Base-by-base conservation (phyloP, 2,329 filamentous ascomycete species). In the Venturia pyrina region DNA sequence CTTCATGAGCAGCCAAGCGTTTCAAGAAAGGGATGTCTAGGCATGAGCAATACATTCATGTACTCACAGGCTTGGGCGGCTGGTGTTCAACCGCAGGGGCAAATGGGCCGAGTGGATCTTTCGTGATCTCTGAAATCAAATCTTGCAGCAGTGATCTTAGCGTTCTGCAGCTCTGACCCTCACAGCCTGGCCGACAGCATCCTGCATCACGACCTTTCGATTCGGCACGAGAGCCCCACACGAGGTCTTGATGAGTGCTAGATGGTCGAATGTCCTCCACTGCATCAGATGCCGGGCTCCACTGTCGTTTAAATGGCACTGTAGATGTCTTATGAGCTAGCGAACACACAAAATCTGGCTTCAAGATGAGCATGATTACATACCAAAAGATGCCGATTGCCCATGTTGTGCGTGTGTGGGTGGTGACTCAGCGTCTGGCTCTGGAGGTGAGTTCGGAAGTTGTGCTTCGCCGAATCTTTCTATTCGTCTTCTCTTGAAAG, bases 101-200 rank as follows among this genome's bases (percentile, higher is more conserved):
- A 21, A 24, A 34, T 24, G 63, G 53, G 50, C 21, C 48, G 21
- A 56, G 46, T 19, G 63, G 63, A 32, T 65, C 63, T 21, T 48
- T 48, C 19, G 53, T 46, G 32, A 65, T 59, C 50, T 65, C 63
- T 28, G 63, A 53, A 17, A 65, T 50, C 17, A 65, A 34, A 37
- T 65, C 48, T 34, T 65, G 63, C 24, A 59, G 44, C 28, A 65
- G 24, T 43, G 63, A 65, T 65, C 63, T 59, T 24, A 65, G 24
- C 37, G 24, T 56, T 57, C 3, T 43, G 53, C 63, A 65, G 63
- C 48, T 65, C 24, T 28, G 11, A 37, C 63, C 63, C 24, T 15
- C 34, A n/a, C 63, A 65, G 32, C 63, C 63, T 32, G 63, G 63
- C 21, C 43, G 48, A 43, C 63, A 65, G 34, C 63, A 65, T 34